Percentiles rank a stretch among this genome's conserved stretches.
These are phyloP conservation scores for Naganishia antarctica DNA, from an alignment of 768 basidiomycete genomes.

Conservation along the genomic window DNA sequence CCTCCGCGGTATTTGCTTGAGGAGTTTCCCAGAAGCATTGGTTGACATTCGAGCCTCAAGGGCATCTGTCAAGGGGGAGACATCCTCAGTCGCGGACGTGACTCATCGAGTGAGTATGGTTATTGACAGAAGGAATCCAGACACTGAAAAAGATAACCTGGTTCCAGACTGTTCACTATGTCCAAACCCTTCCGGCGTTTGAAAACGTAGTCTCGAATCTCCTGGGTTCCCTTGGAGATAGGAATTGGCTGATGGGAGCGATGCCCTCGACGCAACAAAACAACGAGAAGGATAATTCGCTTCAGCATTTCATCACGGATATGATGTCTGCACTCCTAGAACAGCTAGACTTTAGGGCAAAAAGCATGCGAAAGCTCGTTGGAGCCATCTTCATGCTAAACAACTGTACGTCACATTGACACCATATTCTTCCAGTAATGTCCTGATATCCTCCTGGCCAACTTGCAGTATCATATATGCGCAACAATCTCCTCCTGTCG, in stretches of 20 bases:
- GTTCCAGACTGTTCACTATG: constrained; percentile 36
- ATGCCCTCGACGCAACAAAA: constrained; percentile 28
- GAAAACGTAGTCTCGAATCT: constrained; percentile 37
- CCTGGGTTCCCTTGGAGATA: constrained; percentile 39
- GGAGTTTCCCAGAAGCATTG: constrained; percentile 46
- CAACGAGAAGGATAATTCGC: constrained; percentile 40
- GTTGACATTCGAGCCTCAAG: constrained; percentile 40
- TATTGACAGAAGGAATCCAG: background rate
- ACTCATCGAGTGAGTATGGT: constrained; percentile 37
- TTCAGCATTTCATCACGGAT: constrained; percentile 45
- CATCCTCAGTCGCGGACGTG: constrained; percentile 34
- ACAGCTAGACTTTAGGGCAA: constrained; percentile 34
- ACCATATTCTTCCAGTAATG: background rate
- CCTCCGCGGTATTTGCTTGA: constrained; percentile 21
- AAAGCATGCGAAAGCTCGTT: constrained; percentile 35
- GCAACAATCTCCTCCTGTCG: constrained; percentile 35
- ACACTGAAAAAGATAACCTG: background rate
- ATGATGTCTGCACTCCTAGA: constrained; percentile 40
- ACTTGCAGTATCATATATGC: constrained; percentile 42
- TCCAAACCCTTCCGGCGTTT: constrained; percentile 40
- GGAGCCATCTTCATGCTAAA: constrained; percentile 43
- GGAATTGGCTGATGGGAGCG: constrained; percentile 49
- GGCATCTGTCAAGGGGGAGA: constrained; percentile 21
- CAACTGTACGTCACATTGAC: constrained; percentile 35
- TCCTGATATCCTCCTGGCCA: background rate